phyloP scores from a whole-genome alignment of 371 early-diverging fungal species.

The Smittium mucronatum region DNA sequence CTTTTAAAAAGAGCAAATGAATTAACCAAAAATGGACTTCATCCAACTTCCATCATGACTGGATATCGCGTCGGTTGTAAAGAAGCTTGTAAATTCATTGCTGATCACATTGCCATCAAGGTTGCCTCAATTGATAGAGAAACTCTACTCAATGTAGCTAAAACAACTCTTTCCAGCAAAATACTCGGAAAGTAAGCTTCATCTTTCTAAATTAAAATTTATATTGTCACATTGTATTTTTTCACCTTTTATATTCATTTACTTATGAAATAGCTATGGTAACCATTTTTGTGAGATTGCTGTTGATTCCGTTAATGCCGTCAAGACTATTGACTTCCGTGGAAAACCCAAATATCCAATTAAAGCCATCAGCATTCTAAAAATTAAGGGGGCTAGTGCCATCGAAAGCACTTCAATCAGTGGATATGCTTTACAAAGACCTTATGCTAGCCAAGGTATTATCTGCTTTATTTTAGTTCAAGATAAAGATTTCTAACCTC shows the following conservation, averaged over 20 bases:
- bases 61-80: conserved; percentile 90
- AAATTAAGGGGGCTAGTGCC: conserved; percentile 96
- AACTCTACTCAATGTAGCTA: conserved; percentile 89
- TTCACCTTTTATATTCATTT: neutral
- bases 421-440: conserved; percentile 98
- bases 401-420: conserved; percentile 83
- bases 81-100: conserved; percentile 98
- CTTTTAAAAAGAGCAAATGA: conserved; percentile 88
- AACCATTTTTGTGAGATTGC: conserved; percentile 95
- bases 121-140: conserved; percentile 88
- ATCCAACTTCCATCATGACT: conserved; percentile 89
- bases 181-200: conserved; percentile 69
- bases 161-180: conserved; percentile 98
- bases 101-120: conserved; percentile 81
- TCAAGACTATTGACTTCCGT: conserved; percentile 71
- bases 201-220: too few species aligned
- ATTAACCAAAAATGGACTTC: conserved; percentile 91
- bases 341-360: conserved; percentile 93
- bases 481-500: neutral
- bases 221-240: neutral
- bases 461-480: neutral
- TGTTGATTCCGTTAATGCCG: conserved; percentile 88
- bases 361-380: conserved; percentile 96
- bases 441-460: conserved; percentile 84
- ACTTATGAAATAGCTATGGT: conserved; percentile 40